These are phyloP conservation scores for Irpex rosettiformis DNA, from an alignment of 1,284 basidiomycete genomes.

Conservation along the genomic window DNA sequence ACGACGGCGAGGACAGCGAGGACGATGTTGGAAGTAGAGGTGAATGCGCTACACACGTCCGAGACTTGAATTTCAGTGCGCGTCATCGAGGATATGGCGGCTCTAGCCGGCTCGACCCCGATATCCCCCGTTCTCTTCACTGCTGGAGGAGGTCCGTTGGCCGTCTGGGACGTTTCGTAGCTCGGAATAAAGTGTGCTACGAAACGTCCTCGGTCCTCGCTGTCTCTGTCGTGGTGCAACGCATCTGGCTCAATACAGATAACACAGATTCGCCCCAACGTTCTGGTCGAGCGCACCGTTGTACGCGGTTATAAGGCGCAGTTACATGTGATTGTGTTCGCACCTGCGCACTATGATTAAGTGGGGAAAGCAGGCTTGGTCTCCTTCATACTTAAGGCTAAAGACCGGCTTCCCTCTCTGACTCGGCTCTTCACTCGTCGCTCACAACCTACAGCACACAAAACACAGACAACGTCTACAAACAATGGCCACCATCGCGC, in stretches of 20 bases:
- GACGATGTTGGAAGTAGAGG: conserved; percentile 2
- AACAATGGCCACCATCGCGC: conserved; percentile 62
- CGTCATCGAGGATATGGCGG: conserved; percentile 10
- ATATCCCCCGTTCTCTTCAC: conserved; percentile 14
- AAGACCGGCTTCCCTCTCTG: conserved; percentile 4
- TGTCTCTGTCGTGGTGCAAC: neutral
- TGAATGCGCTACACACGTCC: conserved; percentile 1
- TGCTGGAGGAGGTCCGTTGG: neutral
- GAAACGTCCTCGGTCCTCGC: neutral
- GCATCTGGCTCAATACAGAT: neutral
- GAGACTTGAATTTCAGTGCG: conserved; percentile 2
- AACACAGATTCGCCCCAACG: neutral
- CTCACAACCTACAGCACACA: conserved; percentile 2
- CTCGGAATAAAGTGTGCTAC: neutral
- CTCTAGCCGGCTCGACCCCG: conserved; percentile 14
- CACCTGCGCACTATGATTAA: neutral
- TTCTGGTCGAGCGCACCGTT: neutral
- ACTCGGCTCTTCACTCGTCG: neutral
- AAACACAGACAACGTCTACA: neutral
- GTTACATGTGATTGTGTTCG: conserved; percentile 18
- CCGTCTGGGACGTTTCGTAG: neutral
- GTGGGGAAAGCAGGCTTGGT: neutral
- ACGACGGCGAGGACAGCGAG: neutral
- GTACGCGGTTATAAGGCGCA: conserved; percentile 14
- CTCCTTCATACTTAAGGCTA: conserved; percentile 3